These are phyloP conservation scores for Sphagnurus paluster DNA, from an alignment of 1,284 basidiomycete species.

Conservation along the genomic window DNA sequence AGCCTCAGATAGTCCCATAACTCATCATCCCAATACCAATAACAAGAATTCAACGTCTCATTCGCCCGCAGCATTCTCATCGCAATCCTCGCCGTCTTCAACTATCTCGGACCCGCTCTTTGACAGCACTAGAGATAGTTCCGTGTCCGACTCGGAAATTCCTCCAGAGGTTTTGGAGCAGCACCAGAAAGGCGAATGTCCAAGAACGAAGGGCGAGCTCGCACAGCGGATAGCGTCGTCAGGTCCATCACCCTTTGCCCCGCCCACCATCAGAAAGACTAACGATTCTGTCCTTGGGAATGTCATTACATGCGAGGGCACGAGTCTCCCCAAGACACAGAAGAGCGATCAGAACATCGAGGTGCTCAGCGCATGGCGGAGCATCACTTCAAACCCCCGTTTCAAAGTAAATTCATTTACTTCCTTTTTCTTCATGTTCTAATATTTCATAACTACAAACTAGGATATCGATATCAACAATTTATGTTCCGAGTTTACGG, in stretches of 20 bases:
- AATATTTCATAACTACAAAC: too few species aligned
- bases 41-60: slow-evolving; percentile 24
- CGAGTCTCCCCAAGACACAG: slow-evolving; percentile 64
- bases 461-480: slow-evolving; percentile 77
- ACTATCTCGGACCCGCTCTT: slow-evolving; percentile 35
- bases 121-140: slow-evolving; percentile 34
- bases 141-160: slow-evolving; percentile 33
- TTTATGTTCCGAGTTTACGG: slow-evolving; percentile 73
- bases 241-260: slow-evolving; percentile 51
- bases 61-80: slow-evolving; percentile 34
- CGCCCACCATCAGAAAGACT: slow-evolving; percentile 31
- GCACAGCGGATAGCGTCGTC: slow-evolving; percentile 43
- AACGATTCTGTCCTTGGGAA: slow-evolving; percentile 37
- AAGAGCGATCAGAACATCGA: slow-evolving; percentile 73
- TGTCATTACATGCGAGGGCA: slow-evolving; percentile 61
- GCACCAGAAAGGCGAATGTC: slow-evolving; percentile 37
- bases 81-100: slow-evolving; percentile 36
- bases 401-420: slow-evolving; percentile 55
- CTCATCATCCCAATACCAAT: slow-evolving; percentile 38
- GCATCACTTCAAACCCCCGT: slow-evolving; percentile 67
- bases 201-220: slow-evolving; percentile 59
- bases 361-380: slow-evolving; percentile 74
- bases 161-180: slow-evolving; percentile 19
- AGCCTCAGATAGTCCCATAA: slow-evolving; percentile 53
- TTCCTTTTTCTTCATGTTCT: slow-evolving; percentile 5